Base-by-base conservation (phyloP, 108 stramenopile species). In the Skeletonema potamos region DNA sequence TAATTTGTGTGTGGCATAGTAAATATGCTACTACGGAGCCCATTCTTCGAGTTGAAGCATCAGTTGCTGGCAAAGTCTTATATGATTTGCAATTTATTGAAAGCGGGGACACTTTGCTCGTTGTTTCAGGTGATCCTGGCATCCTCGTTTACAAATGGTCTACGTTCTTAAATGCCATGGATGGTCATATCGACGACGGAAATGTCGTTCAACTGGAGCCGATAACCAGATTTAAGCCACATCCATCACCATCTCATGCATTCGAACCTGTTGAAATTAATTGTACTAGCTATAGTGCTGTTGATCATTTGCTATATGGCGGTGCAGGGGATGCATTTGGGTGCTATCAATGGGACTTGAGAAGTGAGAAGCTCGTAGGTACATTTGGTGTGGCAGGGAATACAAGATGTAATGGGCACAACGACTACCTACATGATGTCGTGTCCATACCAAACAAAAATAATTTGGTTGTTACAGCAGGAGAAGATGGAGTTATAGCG, bases 281-380 rank as follows among this genome's bases (percentile, higher is more conserved):
- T 54, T 68, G 39, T 11, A 75, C 78, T 1, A 55, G 73, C 26
- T 82, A 70, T 27, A 70, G 56, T 57, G 46, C 28, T 15, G 29
- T 20, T 2, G 61, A 70, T 54, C 36, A 62, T 61, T n/a, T 62
- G 2, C 54, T 85, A 37, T 84, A 78, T 68, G 85, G 65, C 20
- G 85, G 74, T 22, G 75, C 83, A 17, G 85, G 85, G 0, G 85
- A 86, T 74, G 62, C 22, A 10, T 86, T 84, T 70, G 85, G 85
- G 20, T 84, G 82, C 22, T 86, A 86, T 67, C 82, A 84, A 44
- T 86, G 85, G 85, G 83, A 86, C 73, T 36, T 84, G 34, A 68
- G 26, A 33, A 74, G 80, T 17, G 67, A 79, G 55, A 34, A 56
- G 24, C 60, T 84, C 36, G 54, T 86, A 26, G 77, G 68, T 12